Base-by-base conservation (phyloP, 805 yeast genomes). In the Cyberlindnera mycetangii region DNA sequence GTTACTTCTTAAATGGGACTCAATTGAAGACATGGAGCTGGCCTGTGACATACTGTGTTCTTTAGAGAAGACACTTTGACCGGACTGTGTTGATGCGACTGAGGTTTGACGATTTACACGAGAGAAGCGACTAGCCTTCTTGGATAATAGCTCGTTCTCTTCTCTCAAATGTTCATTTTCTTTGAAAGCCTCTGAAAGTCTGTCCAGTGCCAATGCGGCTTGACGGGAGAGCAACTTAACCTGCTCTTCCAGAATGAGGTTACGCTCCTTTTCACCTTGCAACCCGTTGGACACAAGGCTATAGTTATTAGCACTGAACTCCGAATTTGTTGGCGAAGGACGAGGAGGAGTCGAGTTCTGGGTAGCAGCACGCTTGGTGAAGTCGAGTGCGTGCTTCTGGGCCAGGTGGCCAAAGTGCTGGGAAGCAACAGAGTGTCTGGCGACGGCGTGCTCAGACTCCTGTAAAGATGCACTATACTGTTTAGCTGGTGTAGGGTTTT, bases 211-310 rank as follows among this genome's bases (percentile, higher is more conserved):
- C 34, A 44, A 9, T 1, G 61, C 53, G 11, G 62, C 64, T 19
- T 59, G 62, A 9, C 51, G 54, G 6, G 60, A 48, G 10, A 59
- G 40, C 32, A 54, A 45, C 34, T 49, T 47, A 14, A 59, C 46
- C 30, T 59, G 64, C 37, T 59, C 55, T 37, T 59, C 64, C 14
- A 59, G 38, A 14, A 58, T 50, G n/a, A 50, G 11, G 20, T 59
- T 58, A 32, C 64, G 49, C 32, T 57, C 55, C 18, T 56, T 47
- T 28, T 59, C 64, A 25, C 62, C 64, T 34, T 51, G 52, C 5
- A 57, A 15, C 0, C 58, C 54, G 21, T 47, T 50, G 4, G 52
- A 51, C 11, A 47, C 50, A 8, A 43, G 34, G 12, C 27, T 44
- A 32, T 32, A 19, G 25, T 31, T 35, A 22, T 32, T 47, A 28